Conservation (phyloP, 1,284 basidiomycete genomes). For the Fomitopsis palustris region DNA sequence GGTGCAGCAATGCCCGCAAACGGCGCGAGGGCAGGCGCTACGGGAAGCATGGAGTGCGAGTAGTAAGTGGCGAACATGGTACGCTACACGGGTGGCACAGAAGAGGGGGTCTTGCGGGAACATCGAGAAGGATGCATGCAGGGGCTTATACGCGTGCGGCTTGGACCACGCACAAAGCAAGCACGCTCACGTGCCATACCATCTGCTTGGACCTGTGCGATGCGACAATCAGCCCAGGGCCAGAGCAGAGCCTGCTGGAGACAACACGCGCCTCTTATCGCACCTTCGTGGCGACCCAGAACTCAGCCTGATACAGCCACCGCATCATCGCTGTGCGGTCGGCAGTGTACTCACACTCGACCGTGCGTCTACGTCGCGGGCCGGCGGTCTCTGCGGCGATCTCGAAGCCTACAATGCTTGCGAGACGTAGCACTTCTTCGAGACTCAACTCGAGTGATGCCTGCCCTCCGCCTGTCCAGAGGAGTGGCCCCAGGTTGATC, state of each 20-base stretch:
- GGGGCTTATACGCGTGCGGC: neutral
- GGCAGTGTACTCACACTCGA: slow-evolving; percentile 62
- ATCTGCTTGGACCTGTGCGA: neutral
- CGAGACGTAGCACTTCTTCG: slow-evolving; percentile 52
- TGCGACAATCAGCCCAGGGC: neutral
- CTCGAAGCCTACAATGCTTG: slow-evolving; percentile 48
- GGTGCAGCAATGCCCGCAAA: neutral
- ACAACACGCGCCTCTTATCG: neutral
- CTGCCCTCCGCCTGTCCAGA: slow-evolving; percentile 55
- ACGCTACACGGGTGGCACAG: neutral
- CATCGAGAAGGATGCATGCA: neutral
- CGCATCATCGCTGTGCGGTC: slow-evolving; percentile 62
- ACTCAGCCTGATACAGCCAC: slow-evolving; percentile 62
- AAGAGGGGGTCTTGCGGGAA: neutral
- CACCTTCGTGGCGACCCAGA: slow-evolving; percentile 55
- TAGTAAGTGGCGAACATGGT: neutral
- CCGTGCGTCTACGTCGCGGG: slow-evolving; percentile 30
- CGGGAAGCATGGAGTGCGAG: neutral
- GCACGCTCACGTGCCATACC: neutral
- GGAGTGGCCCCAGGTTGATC: slow-evolving; percentile 66
- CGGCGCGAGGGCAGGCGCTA: neutral
- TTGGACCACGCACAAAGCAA: neutral
- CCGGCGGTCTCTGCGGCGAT: slow-evolving; percentile 20
- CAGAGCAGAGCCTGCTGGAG: neutral
- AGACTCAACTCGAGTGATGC: slow-evolving; percentile 58